Conservation (phyloP, 1,139 yeast genomes). For the Kodamaea anthophila region DNA sequence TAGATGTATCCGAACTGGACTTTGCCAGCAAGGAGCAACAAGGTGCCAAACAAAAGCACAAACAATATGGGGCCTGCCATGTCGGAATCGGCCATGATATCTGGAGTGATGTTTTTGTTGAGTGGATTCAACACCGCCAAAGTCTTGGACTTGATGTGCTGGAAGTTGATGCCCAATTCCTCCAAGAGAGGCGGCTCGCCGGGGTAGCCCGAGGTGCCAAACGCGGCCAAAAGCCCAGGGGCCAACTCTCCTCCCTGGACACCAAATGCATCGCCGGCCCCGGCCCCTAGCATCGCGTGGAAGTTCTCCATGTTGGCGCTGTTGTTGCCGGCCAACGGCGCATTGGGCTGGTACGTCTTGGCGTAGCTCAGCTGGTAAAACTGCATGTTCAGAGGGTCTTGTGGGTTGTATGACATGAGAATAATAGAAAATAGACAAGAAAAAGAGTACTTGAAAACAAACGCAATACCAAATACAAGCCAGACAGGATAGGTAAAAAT, state of each 20-base stretch:
- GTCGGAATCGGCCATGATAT: conserved; percentile 85
- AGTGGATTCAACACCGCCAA: conserved; percentile 80
- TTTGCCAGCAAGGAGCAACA: conserved; percentile 78
- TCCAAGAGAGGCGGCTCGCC: conserved; percentile 91
- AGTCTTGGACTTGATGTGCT: conserved; percentile 81
- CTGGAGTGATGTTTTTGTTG: conserved; percentile 52
- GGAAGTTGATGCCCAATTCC: conserved; percentile 89
- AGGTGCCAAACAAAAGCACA: conserved; percentile 82
- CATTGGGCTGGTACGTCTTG: conserved; percentile 21
- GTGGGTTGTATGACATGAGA: conserved; percentile 36
- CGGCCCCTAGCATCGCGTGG: conserved; percentile 21
- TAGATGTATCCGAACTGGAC: conserved; percentile 95
- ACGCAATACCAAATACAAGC: too few species aligned
- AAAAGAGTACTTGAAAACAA: too few species aligned
- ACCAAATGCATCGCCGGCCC: conserved; percentile 35
- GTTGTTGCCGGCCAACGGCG: conserved; percentile 13
- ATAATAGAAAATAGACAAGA: too few species aligned
- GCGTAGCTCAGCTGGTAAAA: conserved; percentile 41
- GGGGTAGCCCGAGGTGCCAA: conserved; percentile 88
- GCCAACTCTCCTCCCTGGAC: conserved; percentile 53
- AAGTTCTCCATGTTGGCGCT: conserved; percentile 31
- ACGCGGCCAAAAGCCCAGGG: conserved; percentile 81
- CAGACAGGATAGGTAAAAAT: too few species aligned
- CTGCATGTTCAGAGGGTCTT: conserved; percentile 37
- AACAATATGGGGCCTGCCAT: conserved; percentile 93